Percentiles rank a stretch among this genome's conserved stretches.
Conservation (phyloP, 345 rosid species). For the Populus davidiana region DNA sequence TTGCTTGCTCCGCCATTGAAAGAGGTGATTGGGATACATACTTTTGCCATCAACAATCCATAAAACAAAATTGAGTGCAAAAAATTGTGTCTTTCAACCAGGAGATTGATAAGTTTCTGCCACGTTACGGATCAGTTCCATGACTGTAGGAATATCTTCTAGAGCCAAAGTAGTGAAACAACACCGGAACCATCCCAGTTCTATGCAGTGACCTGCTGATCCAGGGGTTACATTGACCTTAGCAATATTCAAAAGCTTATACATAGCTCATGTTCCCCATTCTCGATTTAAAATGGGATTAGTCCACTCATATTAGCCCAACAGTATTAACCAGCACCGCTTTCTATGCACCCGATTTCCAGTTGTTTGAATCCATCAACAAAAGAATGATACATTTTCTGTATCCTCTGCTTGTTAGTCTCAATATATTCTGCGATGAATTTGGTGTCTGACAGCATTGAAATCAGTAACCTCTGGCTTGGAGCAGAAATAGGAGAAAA, state of each 20-base stretch:
- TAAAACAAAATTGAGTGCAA: background rate
- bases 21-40: background rate
- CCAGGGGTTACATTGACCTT: slow-evolving; percentile 83
- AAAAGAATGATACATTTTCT: slow-evolving; percentile 43
- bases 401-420: slow-evolving; percentile 55
- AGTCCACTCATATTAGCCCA: slow-evolving; percentile 87
- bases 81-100: slow-evolving; percentile 26
- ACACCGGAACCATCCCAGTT: slow-evolving; percentile 95
- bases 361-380: slow-evolving; percentile 57
- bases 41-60: background rate
- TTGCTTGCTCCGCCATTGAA: slow-evolving; percentile 7
- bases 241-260: slow-evolving; percentile 62
- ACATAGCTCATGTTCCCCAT: slow-evolving; percentile 83
- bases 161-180: slow-evolving; percentile 64
- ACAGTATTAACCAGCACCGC: slow-evolving; percentile 74
- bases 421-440: slow-evolving; percentile 56
- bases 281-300: slow-evolving; percentile 66
- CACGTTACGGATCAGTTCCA: slow-evolving; percentile 55
- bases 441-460: slow-evolving; percentile 66
- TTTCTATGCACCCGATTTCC: slow-evolving; percentile 58
- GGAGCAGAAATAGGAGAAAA: slow-evolving; percentile 75
- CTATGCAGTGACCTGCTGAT: slow-evolving; percentile 84
- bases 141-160: slow-evolving; percentile 60
- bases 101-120: slow-evolving; percentile 43
- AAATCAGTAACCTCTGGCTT: slow-evolving; percentile 66